Evolutionary conservation across 2,329 filamentous ascomycete species (phyloP), one percentile per base, ranked within the genome.

Genomic region (Parastagonospora avenae): DNA sequence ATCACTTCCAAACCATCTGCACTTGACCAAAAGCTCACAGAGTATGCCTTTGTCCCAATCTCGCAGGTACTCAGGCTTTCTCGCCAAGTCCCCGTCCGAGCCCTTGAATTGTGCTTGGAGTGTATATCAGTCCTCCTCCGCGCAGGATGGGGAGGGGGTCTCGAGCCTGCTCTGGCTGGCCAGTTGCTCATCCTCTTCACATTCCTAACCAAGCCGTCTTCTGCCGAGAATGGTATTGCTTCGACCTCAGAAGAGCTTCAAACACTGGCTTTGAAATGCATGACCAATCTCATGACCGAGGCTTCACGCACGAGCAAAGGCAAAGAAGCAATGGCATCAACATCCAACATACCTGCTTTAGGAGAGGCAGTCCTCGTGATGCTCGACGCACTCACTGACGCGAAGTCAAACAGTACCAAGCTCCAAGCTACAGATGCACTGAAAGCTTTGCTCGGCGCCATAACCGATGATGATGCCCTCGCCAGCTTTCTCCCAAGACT

Each of bases 1-100:
- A 50, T 76, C 41, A 52, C 58, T 12, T 62, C 67, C 16, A 64
- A 63, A 7, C 71, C 76, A 31, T 64, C 73, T 56, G 62, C 69
- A 1, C 70, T 97, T 14, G 91, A 97, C 70, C 82, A 87, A 45
- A 93, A 92, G 70, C 78, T 97, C 14, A 91, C 92, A 11, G 92
- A 97, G 77, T 99, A 97, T 79, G 83, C 90, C 66, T 97, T 97
- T 78, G 96, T 97, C 56, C 94, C 94, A 0, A 79, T 99, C 0
- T 92, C 91, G 0, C 89, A 94, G 62, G 85, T 97, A 33, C 87
- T 99, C 63, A 87, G 91, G 51, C 83, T 86, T 55, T 88, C 90
- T 60, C 84, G 89, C 55, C 80, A 82, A 41, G 85, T 92, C 46
- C 86, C 92, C 1, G 82, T 89, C 40, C 82, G 83, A 31, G 79